Evolutionary conservation across 345 rosid species (phyloP).

Genomic region (Corymbia maculata): DNA sequence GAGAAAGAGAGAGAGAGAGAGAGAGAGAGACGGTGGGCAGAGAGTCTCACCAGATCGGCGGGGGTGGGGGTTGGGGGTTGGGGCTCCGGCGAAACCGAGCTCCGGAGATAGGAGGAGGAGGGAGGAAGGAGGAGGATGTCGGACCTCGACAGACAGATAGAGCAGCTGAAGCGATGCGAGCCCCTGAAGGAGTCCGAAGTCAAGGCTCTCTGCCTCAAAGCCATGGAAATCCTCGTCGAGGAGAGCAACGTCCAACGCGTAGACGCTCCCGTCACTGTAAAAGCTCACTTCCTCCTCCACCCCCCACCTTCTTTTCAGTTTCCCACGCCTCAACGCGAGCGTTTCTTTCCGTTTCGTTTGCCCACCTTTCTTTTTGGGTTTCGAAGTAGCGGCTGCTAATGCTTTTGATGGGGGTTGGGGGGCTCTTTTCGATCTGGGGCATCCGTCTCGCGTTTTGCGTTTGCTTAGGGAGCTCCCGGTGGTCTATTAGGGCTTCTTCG

Average conservation of each 20-base stretch:
- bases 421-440: background rate
- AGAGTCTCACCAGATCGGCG: background rate
- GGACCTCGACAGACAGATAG: conserved; percentile 91
- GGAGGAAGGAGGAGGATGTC: conserved; percentile 51
- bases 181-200: conserved; percentile 95
- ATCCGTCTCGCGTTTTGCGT: background rate
- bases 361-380: background rate
- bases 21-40: background rate
- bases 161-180: conserved; percentile 93
- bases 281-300: background rate
- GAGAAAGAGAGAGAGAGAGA: background rate
- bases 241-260: conserved; percentile 98
- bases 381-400: background rate
- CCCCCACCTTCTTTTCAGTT: background rate
- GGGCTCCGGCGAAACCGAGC: background rate
- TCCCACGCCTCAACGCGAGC: background rate
- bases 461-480: background rate
- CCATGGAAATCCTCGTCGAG: conserved; percentile 93
- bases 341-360: background rate
- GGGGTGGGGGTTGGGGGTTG: background rate
- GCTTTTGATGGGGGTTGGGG: background rate
- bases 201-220: conserved; percentile 90
- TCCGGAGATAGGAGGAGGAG: background rate
- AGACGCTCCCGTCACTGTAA: conserved; percentile 94
- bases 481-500: background rate